Evolutionary conservation across 1,284 basidiomycete genomes (phyloP), one percentile per base, ranked within the genome.

Genomic region (Ceratobasidium sp.): DNA sequence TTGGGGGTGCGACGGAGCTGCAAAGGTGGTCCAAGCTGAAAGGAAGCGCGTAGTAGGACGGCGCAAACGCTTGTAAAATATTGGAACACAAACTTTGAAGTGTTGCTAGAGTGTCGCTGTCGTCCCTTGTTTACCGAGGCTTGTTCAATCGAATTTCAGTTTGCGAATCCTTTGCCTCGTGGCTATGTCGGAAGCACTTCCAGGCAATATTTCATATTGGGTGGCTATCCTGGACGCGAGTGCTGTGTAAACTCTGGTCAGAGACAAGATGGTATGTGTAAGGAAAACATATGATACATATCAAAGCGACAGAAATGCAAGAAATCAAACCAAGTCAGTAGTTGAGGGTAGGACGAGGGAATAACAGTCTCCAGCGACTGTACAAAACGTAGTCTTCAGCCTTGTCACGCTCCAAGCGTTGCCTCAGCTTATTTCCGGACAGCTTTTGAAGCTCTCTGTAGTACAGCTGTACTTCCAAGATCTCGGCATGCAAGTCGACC

Each of bases 301-400:
- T 18, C 16, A 44, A 11, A 11, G 32, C 32, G 7, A 58, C 3
- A 41, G 9, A 30, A 62, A 62, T 44, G 38, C 35, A 43, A 58
- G 18, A 41, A 21, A 16, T n/a, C 9, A 26, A 66, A n/a, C 23
- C 9, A 47, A n/a, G 30, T 41, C 59, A 62, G 13, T 35, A 23
- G 14, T 49, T 9, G 49, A 67, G 64, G 32, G 49, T 30, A 28
- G 64, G 64, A 9, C 38, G 64, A 3, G 64, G 64, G 44, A 67
- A 67, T 14, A 67, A 38, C 23, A 67, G n/a, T 55, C 64, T 54
- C 13, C 54, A 67, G 16, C 64, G 64, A 55, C 64, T 67, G n/a
- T 67, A 67, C 4, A 67, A 41, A 21, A 55, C n/a, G 28, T 55
- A 55, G 23, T 67, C 9, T 16, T 55, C 1, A 7, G 21, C 64